phyloP scores from a whole-genome alignment of 2,329 filamentous ascomycete genomes.

The Fusarium hainanense region DNA sequence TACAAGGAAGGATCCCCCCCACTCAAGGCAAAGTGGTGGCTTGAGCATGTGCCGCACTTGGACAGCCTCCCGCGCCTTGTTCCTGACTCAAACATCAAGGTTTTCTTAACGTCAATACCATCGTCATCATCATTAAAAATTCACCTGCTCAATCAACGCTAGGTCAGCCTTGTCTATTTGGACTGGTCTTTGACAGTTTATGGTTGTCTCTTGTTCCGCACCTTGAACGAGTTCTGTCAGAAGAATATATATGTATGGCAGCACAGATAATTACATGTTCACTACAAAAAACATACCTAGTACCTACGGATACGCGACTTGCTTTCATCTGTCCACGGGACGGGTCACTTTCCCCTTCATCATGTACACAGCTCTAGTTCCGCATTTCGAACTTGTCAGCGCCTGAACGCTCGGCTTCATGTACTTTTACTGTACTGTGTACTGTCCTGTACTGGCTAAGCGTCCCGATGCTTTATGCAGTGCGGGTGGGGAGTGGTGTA shows the following conservation, averaged over 20 bases:
- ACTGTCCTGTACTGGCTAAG: conserved; percentile 23
- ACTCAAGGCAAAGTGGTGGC: conserved; percentile 24
- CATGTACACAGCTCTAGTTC: conserved; percentile 3
- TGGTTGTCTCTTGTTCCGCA: neutral
- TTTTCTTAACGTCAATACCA: conserved; percentile 15
- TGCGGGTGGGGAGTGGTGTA: conserved; percentile 26
- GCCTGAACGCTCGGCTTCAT: conserved; percentile 32
- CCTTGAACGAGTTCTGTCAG: neutral
- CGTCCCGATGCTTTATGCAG: conserved; percentile 35
- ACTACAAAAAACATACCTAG: neutral
- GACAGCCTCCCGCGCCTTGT: conserved; percentile 32
- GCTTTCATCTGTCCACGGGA: neutral
- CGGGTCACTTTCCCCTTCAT: conserved; percentile 12
- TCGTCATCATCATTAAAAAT: conserved; percentile 9
- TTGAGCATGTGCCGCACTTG: conserved; percentile 36
- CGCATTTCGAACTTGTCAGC: conserved; percentile 13
- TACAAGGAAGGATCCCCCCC: conserved; percentile 26
- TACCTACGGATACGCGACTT: too few species aligned
- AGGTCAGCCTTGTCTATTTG: conserved; percentile 11
- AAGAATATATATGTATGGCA: neutral
- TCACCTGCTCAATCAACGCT: neutral
- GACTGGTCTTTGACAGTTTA: neutral
- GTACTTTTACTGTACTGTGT: conserved; percentile 1
- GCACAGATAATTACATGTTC: neutral
- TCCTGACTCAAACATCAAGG: conserved; percentile 36